phyloP scores from a whole-genome alignment of 2,329 filamentous ascomycete species.

The Metarhizium guizhouense region DNA sequence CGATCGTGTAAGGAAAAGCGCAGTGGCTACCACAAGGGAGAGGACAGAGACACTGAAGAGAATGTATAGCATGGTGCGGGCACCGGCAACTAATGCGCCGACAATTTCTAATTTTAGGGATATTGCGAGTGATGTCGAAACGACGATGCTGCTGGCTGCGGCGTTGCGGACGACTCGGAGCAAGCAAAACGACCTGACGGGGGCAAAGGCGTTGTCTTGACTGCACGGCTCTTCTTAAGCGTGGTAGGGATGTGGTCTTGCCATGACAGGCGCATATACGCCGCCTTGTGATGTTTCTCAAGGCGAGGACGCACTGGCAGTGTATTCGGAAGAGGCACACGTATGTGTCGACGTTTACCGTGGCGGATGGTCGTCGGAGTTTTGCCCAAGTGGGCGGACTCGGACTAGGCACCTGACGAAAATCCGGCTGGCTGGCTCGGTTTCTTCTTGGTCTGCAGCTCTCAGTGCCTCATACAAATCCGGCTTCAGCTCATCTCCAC shows the following conservation, averaged over 20 bases:
- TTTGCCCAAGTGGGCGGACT: not conserved
- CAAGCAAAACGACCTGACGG: not conserved
- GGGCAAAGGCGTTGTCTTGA: not conserved
- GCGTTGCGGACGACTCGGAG: conserved; percentile 2
- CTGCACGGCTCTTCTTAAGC: not conserved
- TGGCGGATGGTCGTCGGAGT: too few species aligned
- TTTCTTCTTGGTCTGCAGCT: too few species aligned
- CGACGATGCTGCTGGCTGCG: not conserved
- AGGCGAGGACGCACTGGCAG: not conserved
- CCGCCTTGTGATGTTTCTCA: not conserved
- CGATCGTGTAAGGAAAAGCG: conserved; percentile 70
- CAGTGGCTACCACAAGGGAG: conserved; percentile 62
- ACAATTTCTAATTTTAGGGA: not conserved
- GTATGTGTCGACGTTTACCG: not conserved
- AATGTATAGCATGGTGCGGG: conserved; percentile 60
- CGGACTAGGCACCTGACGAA: not conserved
- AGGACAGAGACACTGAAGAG: conserved; percentile 70
- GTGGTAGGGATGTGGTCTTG: not conserved
- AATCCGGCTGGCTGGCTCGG: not conserved
- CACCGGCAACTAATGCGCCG: not conserved
- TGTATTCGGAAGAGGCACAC: not conserved
- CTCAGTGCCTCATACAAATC: too few species aligned
- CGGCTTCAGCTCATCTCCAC: too few species aligned
- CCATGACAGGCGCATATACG: conserved; percentile 5
- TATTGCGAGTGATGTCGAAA: not conserved